phyloP scores from a whole-genome alignment of 495 filamentous ascomycete genomes.

The Amorphotheca resinae region DNA sequence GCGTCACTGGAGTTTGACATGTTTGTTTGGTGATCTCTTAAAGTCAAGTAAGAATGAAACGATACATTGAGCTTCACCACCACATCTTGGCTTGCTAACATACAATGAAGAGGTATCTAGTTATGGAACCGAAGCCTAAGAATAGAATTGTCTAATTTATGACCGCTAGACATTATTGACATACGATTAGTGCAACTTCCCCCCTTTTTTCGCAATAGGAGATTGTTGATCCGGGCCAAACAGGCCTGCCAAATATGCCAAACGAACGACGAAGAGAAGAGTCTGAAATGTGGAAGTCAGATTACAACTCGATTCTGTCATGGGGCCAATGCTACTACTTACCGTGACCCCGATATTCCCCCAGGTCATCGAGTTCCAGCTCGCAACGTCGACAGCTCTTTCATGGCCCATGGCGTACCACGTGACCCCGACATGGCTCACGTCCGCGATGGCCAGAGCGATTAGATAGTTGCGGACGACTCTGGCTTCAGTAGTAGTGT shows the following conservation, averaged over 20 bases:
- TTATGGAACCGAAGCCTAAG: no score
- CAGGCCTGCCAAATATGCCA: constrained; percentile 42
- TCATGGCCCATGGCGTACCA: constrained; percentile 44
- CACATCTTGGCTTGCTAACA: no score
- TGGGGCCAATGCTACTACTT: neutral
- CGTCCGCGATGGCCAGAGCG: constrained; percentile 51
- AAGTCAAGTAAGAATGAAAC: no score
- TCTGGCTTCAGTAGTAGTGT: constrained; percentile 47
- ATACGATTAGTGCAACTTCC: constrained; percentile 5
- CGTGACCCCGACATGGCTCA: constrained; percentile 57
- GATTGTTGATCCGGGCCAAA: constrained; percentile 35
- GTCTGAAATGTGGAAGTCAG: constrained; percentile 11
- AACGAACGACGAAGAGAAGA: constrained; percentile 43
- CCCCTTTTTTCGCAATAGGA: neutral
- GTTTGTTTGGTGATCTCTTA: no score
- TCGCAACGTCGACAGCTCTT: constrained; percentile 35
- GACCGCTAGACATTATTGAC: no score
- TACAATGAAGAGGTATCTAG: no score
- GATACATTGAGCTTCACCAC: no score
- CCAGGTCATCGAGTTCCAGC: constrained; percentile 61
- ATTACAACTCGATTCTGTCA: neutral
- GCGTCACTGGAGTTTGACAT: constrained; percentile 24
- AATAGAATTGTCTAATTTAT: no score
- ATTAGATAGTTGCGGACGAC: constrained; percentile 58
- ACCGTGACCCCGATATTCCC: constrained; percentile 59